phyloP scores from a whole-genome alignment of 2,329 filamentous ascomycete species.

The Aspergillus cejpii region DNA sequence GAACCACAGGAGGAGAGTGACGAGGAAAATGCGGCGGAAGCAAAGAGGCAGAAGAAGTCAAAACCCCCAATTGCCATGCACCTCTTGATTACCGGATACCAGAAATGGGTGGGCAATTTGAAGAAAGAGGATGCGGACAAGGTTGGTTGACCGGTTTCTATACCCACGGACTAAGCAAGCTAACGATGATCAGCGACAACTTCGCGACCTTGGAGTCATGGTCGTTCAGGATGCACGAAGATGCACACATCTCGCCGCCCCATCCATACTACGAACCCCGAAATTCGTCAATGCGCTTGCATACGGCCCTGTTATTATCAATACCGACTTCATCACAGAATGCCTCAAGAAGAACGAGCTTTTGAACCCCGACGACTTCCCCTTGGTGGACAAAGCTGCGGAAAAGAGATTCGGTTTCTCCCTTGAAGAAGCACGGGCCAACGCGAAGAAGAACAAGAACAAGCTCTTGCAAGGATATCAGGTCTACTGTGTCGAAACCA shows the following conservation, averaged over 20 bases:
- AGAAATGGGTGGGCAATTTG: conserved; percentile 67
- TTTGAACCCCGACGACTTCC: conserved; percentile 58
- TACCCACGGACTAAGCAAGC: background rate
- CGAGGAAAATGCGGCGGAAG: conserved; percentile 51
- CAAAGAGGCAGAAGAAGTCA: conserved; percentile 57
- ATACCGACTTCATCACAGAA: conserved; percentile 68
- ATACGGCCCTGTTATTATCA: conserved; percentile 68
- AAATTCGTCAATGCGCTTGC: conserved; percentile 90
- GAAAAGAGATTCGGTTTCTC: conserved; percentile 66
- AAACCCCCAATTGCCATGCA: conserved; percentile 63
- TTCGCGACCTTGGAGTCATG: conserved; percentile 75
- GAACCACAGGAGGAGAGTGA: conserved; percentile 45
- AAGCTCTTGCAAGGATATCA: conserved; percentile 67
- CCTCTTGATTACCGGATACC: conserved; percentile 76
- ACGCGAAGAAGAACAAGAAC: conserved; percentile 69
- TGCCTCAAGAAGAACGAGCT: conserved; percentile 64
- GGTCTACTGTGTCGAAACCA: conserved; percentile 75
- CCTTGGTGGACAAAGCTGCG: conserved; percentile 63
- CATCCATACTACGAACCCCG: conserved; percentile 76
- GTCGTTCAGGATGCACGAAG: conserved; percentile 67
- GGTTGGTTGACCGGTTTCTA: conserved; percentile 47
- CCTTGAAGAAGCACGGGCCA: conserved; percentile 59
- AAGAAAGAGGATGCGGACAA: conserved; percentile 73
- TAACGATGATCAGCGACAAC: conserved; percentile 54
- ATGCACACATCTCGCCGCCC: conserved; percentile 83